Evolutionary conservation across 768 basidiomycete species (phyloP), one percentile per base, ranked within the genome.

Genomic region (Tulasnella sp.): DNA sequence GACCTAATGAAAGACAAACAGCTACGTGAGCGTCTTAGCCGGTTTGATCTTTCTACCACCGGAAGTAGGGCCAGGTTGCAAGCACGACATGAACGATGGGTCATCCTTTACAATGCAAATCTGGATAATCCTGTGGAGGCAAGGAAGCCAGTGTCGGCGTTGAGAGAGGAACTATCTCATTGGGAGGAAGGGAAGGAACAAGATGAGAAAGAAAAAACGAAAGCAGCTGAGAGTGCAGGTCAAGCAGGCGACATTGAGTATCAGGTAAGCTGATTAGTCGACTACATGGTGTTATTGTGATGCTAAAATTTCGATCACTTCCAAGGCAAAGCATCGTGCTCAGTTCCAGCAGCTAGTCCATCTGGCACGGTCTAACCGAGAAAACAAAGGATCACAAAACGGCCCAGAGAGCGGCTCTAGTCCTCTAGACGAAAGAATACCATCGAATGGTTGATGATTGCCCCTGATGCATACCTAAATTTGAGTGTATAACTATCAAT

Each of bases 1-100:
- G 48, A 50, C 48, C 39, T 40, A 19, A 29, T 50, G 48, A 50
- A 50, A 15, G 48, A 50, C 12, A 50, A 50, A 40, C 48, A 50
- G 19, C 20, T 50, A 13, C 48, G 48, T 3, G 48, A 40, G 20
- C 35, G 48, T 1, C 25, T 50, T 15, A 15, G 13, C 12, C 48
- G 48, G 37, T 50, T 50, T 40, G 48, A 50, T 39, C 20, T 50
- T 9, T 15, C 48, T 2, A 50, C 48, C 9, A 50, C 40, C 12
- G 48, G 48, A 0, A 20, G 13, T 12, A 19, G 48, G 22, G n/a
- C 37, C 2, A 50, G 42, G 13, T 12, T 50, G 12, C 48, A 50
- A 41, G 48, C 48, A 10, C 34, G 48, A 28, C 48, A 50, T n/a
- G 48, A 50, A 27, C 48, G 48, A 50, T 50, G 48, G 48, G 35